These are phyloP conservation scores for Bryum argenteum DNA, from an alignment of 225 moss, liverwort and hornwort genomes.

Conservation along the genomic window DNA sequence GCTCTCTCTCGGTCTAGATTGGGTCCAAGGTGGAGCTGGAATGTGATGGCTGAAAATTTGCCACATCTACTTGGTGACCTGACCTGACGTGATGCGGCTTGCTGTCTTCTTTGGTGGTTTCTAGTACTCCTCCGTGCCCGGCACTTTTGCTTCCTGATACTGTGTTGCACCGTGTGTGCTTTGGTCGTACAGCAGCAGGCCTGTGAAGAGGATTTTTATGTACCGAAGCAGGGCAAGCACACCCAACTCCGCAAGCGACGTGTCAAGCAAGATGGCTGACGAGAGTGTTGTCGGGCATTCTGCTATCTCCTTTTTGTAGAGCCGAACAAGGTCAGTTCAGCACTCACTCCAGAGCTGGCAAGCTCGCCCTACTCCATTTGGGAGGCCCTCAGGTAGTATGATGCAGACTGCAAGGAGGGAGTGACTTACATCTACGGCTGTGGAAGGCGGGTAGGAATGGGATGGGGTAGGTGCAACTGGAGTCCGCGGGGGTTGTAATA, in stretches of 20 bases:
- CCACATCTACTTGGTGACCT: slow-evolving; percentile 41
- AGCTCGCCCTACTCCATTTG: slow-evolving; percentile 14
- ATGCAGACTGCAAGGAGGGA: slow-evolving; percentile 8
- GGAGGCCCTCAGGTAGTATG: slow-evolving; percentile 27
- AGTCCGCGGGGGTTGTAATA: slow-evolving; percentile 11
- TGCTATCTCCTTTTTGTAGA: slow-evolving; percentile 30
- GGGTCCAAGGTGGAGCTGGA: slow-evolving; percentile 77
- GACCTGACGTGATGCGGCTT: slow-evolving; percentile 49
- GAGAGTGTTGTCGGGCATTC: slow-evolving; percentile 14
- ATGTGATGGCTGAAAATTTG: slow-evolving; percentile 53
- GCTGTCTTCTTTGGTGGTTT: slow-evolving; percentile 53
- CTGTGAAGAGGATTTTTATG: slow-evolving; percentile 66
- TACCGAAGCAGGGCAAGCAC: slow-evolving; percentile 53
- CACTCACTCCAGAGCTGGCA: slow-evolving; percentile 17
- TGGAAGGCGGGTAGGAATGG: slow-evolving; percentile 20
- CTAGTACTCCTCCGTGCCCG: slow-evolving; percentile 36
- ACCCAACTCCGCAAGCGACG: slow-evolving; percentile 47
- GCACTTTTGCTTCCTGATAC: slow-evolving; percentile 63
- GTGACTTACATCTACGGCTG: slow-evolving; percentile 21
- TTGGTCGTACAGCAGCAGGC: slow-evolving; percentile 61
- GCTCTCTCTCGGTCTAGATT: slow-evolving; percentile 96
- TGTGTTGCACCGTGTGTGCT: slow-evolving; percentile 54
- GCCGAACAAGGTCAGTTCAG: slow-evolving; percentile 24
- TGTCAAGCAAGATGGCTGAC: slow-evolving; percentile 52
- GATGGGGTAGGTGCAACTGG: too few relatives aligned